Evolutionary conservation across 176 grass and related monocot species (phyloP), one percentile per base, ranked within the genome.

Genomic region (Oryza rufipogon): DNA sequence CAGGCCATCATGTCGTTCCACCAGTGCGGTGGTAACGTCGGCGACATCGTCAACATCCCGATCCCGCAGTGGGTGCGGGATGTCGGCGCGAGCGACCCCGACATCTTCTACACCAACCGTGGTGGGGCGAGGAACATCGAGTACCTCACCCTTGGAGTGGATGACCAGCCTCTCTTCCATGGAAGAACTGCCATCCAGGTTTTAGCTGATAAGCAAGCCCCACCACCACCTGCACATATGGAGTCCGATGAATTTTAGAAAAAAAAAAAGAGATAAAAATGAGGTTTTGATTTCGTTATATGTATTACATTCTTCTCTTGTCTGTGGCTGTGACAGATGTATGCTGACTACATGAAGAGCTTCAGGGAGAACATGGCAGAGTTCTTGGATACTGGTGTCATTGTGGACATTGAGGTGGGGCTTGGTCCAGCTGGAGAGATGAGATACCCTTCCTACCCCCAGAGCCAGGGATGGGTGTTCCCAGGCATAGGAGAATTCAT

Each of bases 1-100:
- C 93, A 98, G 81, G 91, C 87, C 69, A 95, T 98, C 87, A 93
- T 95, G 93, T 95, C 96, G 0, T 93, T 90, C 84, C 96, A 98
- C 73, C 96, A 93, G 77, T 98, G 96, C 1, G 91, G 96, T 4
- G 96, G 96, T 15, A 98, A 98, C 68, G 20, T 92, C 15, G 91
- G 93, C 26, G 96, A 98, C 32, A 17, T 45, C 66, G 88, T 93
- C 42, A 79, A 88, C 80, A 93, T 95, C 54, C 93, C 91, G 5
- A 90, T 98, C 65, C 96, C 87, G 0, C 81, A 83, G 66, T 98
- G 96, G 96, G 85, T 93, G 19, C 73, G 73, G 1, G 80, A 88
- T 14, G 61, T 95, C 15, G 87, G 93, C 6, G 7, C 64, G 6
- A 11, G 2, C 0, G 17, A 98, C 32, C 89, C 91, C 0, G 80